These are phyloP conservation scores for Pterocarpus santalinus DNA, from an alignment of 306 rosid species.

Conservation along the genomic window DNA sequence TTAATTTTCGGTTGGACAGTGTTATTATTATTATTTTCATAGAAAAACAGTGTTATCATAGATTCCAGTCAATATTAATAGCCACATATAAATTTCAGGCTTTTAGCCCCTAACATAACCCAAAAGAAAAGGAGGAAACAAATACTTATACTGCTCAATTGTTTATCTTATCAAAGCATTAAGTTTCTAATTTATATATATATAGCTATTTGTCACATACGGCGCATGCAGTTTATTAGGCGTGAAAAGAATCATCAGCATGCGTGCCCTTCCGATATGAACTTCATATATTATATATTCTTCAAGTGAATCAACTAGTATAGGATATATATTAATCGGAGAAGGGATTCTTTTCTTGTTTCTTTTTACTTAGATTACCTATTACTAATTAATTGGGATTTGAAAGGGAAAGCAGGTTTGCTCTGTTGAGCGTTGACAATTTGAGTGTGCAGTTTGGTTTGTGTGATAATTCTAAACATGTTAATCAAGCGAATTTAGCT, in stretches of 20 bases:
- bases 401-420: conserved; percentile 34
- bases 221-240: conserved; percentile 39
- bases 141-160: neutral
- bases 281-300: neutral
- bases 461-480: neutral
- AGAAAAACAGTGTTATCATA: neutral
- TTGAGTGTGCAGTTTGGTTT: conserved; percentile 7
- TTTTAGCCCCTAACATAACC: neutral
- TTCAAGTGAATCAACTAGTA: conserved; percentile 2
- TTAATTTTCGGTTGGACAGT: neutral
- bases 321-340: neutral
- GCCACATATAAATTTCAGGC: no score
- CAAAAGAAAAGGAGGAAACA: neutral
- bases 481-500: neutral
- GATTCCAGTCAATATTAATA: neutral
- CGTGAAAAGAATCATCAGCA: conserved; percentile 45
- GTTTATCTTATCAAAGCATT: neutral
- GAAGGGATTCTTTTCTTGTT: conserved; percentile 10
- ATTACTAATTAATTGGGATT: conserved; percentile 13
- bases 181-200: neutral
- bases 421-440: conserved; percentile 29
- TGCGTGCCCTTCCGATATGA: conserved; percentile 27
- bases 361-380: neutral
- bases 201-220: conserved; percentile 16
- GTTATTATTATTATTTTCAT: neutral